Conservation (phyloP, 2,329 filamentous ascomycete genomes). For the Fonsecaea erecta region DNA sequence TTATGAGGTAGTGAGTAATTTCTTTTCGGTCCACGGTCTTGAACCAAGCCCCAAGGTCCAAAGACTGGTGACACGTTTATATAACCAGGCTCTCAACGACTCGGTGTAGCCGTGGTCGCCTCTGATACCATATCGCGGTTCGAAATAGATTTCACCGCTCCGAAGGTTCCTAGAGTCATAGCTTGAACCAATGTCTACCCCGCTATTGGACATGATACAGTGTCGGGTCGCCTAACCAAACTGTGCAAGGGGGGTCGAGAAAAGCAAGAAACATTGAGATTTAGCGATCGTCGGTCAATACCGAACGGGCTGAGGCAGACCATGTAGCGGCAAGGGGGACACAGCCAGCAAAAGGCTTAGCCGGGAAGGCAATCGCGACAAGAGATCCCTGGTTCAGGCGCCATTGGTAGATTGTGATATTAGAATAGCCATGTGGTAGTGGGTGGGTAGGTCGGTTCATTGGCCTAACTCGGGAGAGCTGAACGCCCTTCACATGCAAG, state of each 20-base stretch:
- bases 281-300: neutral
- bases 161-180: neutral
- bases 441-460: neutral
- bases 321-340: neutral
- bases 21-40: neutral
- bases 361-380: neutral
- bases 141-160: neutral
- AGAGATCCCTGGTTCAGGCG: neutral
- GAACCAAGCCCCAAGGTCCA: neutral
- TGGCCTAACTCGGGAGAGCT: neutral
- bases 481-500: neutral
- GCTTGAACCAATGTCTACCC: neutral
- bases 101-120: neutral
- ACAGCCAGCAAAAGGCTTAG: neutral
- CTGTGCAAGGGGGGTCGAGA: neutral
- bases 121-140: neutral
- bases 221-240: neutral
- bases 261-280: neutral
- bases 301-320: neutral
- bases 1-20: neutral
- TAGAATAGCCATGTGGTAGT: neutral
- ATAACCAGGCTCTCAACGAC: neutral
- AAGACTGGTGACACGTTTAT: neutral
- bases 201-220: neutral
- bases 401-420: neutral